A percentile compares a stretch with the other conserved stretches of the same genome.
Evolutionary conservation across 139 green algal species (phyloP).

Genomic region (Monoraphidium neglectum): DNA sequence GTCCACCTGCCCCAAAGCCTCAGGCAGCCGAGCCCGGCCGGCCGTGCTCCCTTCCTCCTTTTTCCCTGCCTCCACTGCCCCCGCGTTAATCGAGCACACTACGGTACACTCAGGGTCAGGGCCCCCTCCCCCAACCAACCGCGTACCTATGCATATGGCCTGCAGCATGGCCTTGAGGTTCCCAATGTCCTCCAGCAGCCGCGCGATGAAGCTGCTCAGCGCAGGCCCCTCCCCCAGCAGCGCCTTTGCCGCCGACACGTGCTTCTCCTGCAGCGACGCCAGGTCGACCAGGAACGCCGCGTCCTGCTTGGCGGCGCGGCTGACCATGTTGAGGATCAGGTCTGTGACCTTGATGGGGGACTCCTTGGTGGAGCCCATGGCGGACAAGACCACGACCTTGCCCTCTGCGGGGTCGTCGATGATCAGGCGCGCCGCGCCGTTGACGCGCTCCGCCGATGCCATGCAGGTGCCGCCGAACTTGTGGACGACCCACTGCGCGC

Average conservation of each 20-base stretch:
- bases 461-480: conserved; percentile 82
- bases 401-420: conserved; percentile 49
- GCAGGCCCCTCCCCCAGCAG: conserved; percentile 74
- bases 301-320: conserved; percentile 64
- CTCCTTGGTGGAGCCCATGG: conserved; percentile 79
- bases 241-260: conserved; percentile 79
- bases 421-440: conserved; percentile 69
- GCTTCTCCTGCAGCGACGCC: conserved; percentile 87
- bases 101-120: too few relatives aligned
- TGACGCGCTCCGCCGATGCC: conserved; percentile 83
- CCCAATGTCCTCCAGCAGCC: conserved; percentile 83
- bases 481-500: conserved; percentile 61
- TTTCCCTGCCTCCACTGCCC: too few relatives aligned
- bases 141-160: conserved; percentile 84
- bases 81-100: too few relatives aligned
- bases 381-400: conserved; percentile 82
- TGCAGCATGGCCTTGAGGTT: conserved; percentile 96
- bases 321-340: conserved; percentile 91
- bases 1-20: too few relatives aligned
- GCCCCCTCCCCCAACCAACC: too few relatives aligned
- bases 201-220: conserved; percentile 75
- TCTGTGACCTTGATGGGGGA: conserved; percentile 91
- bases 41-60: too few relatives aligned
- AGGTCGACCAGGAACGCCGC: conserved; percentile 85
- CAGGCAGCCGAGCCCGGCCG: too few relatives aligned